These are phyloP conservation scores for Iris pallida DNA, from an alignment of 116 monocot genomes.

Conservation along the genomic window DNA sequence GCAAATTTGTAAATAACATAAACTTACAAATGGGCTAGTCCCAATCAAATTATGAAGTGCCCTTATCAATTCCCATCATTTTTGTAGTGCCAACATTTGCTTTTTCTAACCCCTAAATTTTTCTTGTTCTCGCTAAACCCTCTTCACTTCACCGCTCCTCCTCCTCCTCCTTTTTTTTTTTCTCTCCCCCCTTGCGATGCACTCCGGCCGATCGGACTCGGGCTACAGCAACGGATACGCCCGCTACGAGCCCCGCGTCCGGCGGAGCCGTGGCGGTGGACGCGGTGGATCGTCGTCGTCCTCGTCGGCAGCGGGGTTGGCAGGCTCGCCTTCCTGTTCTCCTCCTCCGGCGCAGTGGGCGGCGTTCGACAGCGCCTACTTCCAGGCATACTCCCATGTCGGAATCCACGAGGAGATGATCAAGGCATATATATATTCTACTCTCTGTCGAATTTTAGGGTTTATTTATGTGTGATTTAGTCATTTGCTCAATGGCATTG, in stretches of 20 bases:
- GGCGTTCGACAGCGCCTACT: slow-evolving; percentile 73
- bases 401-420: slow-evolving; percentile 97
- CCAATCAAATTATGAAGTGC: too few species aligned
- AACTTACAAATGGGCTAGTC: too few species aligned
- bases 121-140: not conserved
- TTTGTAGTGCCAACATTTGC: too few species aligned
- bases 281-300: slow-evolving; percentile 14
- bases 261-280: slow-evolving; percentile 14
- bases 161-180: too few species aligned
- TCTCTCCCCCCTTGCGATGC: slow-evolving; percentile 6
- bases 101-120: not conserved
- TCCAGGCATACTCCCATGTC: slow-evolving; percentile 81
- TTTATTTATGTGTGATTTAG: not conserved
- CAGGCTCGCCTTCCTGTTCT: slow-evolving; percentile 4
- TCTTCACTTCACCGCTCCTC: too few species aligned
- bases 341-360: slow-evolving; percentile 9
- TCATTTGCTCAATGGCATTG: not conserved
- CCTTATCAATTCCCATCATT: too few species aligned
- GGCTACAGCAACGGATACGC: slow-evolving; percentile 18
- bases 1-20: too few species aligned
- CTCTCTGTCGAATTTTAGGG: not conserved
- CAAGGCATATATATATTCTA: slow-evolving; percentile 41
- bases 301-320: not conserved
- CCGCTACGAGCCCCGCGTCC: slow-evolving; percentile 4
- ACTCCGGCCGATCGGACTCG: slow-evolving; percentile 1